phyloP scores from a whole-genome alignment of 345 rosid genomes.

The Eucalyptus pumila region DNA sequence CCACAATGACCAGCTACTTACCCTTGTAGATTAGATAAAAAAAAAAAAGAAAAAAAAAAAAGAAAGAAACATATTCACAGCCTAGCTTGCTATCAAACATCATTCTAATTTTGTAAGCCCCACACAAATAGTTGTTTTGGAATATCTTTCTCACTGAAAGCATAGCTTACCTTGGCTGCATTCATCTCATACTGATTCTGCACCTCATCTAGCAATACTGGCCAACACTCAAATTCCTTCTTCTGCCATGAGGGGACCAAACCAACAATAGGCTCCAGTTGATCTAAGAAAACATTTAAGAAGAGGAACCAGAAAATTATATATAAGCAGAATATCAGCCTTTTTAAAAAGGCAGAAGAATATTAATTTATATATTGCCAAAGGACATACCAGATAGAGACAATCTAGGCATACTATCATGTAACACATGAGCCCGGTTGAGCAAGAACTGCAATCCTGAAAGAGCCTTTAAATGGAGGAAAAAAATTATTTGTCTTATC shows the following conservation, averaged over 20 bases:
- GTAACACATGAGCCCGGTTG: slow-evolving; percentile 31
- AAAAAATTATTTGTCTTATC: background rate
- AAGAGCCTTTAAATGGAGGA: slow-evolving; percentile 42
- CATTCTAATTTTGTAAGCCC: background rate
- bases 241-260: slow-evolving; percentile 75
- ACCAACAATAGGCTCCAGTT: slow-evolving; percentile 47
- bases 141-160: background rate
- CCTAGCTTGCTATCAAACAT: background rate
- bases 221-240: slow-evolving; percentile 80
- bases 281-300: slow-evolving; percentile 18
- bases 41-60: background rate
- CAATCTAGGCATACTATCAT: slow-evolving; percentile 59
- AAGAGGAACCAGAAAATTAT: no score
- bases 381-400: slow-evolving; percentile 48
- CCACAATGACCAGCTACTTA: background rate
- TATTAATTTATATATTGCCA: background rate
- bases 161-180: slow-evolving; percentile 59
- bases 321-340: no score
- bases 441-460: slow-evolving; percentile 78
- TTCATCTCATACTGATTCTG: slow-evolving; percentile 63
- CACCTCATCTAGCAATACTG: slow-evolving; percentile 79
- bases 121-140: background rate
- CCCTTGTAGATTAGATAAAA: background rate
- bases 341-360: background rate
- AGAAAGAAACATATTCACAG: background rate